phyloP scores from a whole-genome alignment of 257 asterid species.

The Solanum chmielewskii region DNA sequence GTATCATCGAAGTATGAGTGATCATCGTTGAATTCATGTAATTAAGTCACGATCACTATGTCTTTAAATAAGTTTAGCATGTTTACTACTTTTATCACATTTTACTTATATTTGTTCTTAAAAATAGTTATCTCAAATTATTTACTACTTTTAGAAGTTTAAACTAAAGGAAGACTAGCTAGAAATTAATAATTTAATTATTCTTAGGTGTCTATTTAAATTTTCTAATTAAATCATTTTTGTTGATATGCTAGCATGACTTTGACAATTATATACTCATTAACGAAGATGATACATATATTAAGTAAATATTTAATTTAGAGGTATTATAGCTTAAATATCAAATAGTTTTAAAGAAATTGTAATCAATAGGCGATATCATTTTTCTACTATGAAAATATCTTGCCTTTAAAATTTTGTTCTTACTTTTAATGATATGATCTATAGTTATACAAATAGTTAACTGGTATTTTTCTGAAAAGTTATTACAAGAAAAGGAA shows the following conservation, averaged over 20 bases:
- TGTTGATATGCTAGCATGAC: background rate
- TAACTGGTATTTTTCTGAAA: background rate
- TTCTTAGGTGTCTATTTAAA: background rate
- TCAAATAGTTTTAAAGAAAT: background rate
- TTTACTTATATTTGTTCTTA: too few species aligned
- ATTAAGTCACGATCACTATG: background rate
- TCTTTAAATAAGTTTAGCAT: background rate
- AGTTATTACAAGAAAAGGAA: too few species aligned
- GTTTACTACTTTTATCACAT: too few species aligned
- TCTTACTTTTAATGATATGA: background rate
- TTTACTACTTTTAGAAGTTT: too few species aligned
- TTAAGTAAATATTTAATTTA: too few species aligned
- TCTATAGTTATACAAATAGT: background rate
- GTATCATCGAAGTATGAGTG: too few species aligned
- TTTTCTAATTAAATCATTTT: too few species aligned
- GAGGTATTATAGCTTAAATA: background rate
- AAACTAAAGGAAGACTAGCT: background rate
- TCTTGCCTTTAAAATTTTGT: too few species aligned
- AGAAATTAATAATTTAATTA: too few species aligned
- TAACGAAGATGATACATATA: background rate
- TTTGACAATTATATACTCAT: background rate
- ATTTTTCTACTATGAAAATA: too few species aligned
- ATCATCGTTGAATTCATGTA: too few species aligned
- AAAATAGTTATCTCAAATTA: too few species aligned
- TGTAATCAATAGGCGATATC: background rate